phyloP scores from a whole-genome alignment of 257 asterid genomes.

The Vinca minor region DNA sequence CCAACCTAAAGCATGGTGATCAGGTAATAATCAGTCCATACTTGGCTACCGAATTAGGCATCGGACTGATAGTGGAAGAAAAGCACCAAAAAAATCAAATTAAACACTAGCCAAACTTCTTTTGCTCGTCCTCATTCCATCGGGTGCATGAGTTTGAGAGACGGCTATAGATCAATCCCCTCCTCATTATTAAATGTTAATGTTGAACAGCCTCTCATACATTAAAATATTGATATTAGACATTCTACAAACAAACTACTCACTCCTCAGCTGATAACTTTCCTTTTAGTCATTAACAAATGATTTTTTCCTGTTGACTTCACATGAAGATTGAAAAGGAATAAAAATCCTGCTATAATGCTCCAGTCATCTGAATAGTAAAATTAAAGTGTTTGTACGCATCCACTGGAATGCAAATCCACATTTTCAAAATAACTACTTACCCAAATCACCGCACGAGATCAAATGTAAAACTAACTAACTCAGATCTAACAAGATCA shows the following conservation, averaged over 20 bases:
- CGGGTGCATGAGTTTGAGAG: background rate
- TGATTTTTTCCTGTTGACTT: too few relatives aligned
- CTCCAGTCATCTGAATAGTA: background rate
- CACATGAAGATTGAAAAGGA: too few relatives aligned
- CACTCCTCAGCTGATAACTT: too few relatives aligned
- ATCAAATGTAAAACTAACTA: too few relatives aligned
- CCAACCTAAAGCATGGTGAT: too few relatives aligned
- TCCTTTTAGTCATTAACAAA: background rate
- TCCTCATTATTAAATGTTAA: background rate
- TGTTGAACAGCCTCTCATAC: too few relatives aligned
- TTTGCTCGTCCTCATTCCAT: background rate
- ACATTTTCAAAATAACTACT: background rate
- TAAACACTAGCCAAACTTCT: background rate
- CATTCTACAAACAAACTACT: background rate
- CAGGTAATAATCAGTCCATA: too few relatives aligned
- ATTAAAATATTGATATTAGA: background rate
- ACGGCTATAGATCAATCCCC: background rate
- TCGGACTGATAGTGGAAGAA: background rate
- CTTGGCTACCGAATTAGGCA: background rate
- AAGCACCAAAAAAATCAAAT: background rate
- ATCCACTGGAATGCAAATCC: background rate
- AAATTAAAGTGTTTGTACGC: background rate
- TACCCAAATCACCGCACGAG: background rate
- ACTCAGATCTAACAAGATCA: slow-evolving; percentile 11
- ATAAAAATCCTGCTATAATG: background rate